Conservation (phyloP, 1,139 yeast genomes). For the Ogataea hybrid region DNA sequence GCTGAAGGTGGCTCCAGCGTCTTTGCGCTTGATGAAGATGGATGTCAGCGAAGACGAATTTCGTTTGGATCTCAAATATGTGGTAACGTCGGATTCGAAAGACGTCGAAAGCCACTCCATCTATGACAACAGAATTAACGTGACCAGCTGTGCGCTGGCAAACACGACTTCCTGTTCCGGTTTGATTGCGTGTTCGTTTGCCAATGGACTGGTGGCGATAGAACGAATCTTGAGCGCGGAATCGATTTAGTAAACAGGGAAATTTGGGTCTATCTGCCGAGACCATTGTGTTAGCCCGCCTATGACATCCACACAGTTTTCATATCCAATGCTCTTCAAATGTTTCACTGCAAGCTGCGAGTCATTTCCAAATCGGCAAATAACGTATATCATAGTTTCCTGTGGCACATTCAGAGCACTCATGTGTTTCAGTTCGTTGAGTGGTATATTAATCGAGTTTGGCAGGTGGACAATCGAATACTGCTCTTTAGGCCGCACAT, state of each 20-base stretch:
- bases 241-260: constrained; percentile 61
- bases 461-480: constrained; percentile 64
- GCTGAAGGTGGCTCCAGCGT: constrained; percentile 7
- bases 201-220: constrained; percentile 63
- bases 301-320: constrained; percentile 58
- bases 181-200: constrained; percentile 62
- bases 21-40: constrained; percentile 22
- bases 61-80: constrained; percentile 37
- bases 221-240: constrained; percentile 43
- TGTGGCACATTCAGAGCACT: constrained; percentile 24
- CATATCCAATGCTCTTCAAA: constrained; percentile 49
- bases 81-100: constrained; percentile 22
- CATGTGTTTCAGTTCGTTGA: constrained; percentile 46
- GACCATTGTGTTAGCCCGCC: constrained; percentile 85
- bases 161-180: constrained; percentile 41
- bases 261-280: constrained; percentile 50
- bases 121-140: constrained; percentile 52
- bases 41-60: constrained; percentile 33
- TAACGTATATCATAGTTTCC: constrained; percentile 37
- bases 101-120: constrained; percentile 25
- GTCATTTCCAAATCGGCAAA: constrained; percentile 91
- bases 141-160: constrained; percentile 64
- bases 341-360: constrained; percentile 73
- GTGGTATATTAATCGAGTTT: constrained; percentile 61
- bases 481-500: constrained; percentile 82